phyloP scores from a whole-genome alignment of 2,329 filamentous ascomycete genomes.

The Pestalotiopsis sp. region DNA sequence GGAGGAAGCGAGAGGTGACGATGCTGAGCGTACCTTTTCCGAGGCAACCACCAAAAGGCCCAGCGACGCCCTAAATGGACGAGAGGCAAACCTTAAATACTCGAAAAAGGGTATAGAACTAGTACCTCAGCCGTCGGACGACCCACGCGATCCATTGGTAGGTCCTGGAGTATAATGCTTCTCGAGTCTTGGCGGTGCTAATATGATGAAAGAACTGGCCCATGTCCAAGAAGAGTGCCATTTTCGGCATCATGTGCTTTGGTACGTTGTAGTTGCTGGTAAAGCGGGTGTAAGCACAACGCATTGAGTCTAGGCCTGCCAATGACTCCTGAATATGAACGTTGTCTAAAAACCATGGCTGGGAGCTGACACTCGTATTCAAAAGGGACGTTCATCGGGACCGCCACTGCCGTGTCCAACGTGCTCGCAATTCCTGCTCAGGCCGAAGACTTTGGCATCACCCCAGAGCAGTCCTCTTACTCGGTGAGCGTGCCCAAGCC shows the following conservation, averaged over 20 bases:
- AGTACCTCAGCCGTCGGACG: conserved; percentile 2
- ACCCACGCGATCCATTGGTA: conserved; percentile 4
- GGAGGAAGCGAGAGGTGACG: background rate
- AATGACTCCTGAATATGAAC: too few relatives aligned
- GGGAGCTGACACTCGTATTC: background rate
- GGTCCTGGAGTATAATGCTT: background rate
- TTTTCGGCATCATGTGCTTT: conserved; percentile 1
- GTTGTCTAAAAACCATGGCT: background rate
- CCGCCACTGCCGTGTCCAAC: background rate
- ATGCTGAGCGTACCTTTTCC: background rate
- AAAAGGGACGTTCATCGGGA: background rate
- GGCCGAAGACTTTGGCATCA: background rate
- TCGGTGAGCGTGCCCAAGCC: background rate
- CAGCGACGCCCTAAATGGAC: background rate
- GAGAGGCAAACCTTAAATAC: background rate
- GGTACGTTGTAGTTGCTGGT: background rate
- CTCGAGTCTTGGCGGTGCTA: background rate
- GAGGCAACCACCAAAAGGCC: background rate
- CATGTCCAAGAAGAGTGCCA: background rate
- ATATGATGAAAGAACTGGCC: background rate
- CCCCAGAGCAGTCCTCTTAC: background rate
- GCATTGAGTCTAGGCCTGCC: too few relatives aligned
- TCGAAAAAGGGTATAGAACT: background rate
- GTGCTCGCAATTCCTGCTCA: background rate
- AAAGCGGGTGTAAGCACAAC: background rate